These are phyloP conservation scores for Westerdykella sp. DNA, from an alignment of 2,329 filamentous ascomycete genomes.

Conservation along the genomic window DNA sequence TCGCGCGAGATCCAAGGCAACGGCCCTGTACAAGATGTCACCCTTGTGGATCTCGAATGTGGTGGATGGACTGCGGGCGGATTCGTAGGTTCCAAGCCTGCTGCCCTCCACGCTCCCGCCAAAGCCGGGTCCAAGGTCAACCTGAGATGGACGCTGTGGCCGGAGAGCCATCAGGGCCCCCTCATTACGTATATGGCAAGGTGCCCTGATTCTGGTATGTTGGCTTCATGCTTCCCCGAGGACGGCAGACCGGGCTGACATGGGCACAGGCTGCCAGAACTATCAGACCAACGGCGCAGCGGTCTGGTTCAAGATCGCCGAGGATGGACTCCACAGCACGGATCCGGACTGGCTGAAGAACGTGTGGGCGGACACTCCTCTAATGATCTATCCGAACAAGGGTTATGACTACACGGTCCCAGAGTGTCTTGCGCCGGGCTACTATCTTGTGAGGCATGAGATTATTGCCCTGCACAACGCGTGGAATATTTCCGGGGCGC, in stretches of 20 bases:
- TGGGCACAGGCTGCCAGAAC: background rate
- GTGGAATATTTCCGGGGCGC: slow-evolving; percentile 47
- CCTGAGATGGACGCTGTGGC: slow-evolving; percentile 51
- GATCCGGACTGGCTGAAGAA: slow-evolving; percentile 25
- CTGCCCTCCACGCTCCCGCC: slow-evolving; percentile 47
- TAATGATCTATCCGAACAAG: slow-evolving; percentile 42
- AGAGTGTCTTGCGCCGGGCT: slow-evolving; percentile 46
- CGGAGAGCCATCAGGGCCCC: slow-evolving; percentile 48
- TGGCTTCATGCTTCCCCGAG: background rate
- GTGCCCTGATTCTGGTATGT: slow-evolving; percentile 45
- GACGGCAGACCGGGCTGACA: background rate
- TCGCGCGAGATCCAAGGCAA: slow-evolving; percentile 51
- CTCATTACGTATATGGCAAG: slow-evolving; percentile 56
- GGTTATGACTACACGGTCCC: slow-evolving; percentile 51
- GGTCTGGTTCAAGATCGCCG: slow-evolving; percentile 54
- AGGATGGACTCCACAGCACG: slow-evolving; percentile 47
- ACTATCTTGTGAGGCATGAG: slow-evolving; percentile 56
- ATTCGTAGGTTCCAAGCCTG: slow-evolving; percentile 43
- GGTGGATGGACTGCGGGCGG: slow-evolving; percentile 48
- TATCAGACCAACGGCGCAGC: slow-evolving; percentile 18
- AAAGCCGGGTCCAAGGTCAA: slow-evolving; percentile 50
- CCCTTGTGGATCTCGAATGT: slow-evolving; percentile 52
- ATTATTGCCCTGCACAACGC: slow-evolving; percentile 50
- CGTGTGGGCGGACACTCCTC: slow-evolving; percentile 43
- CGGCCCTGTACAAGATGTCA: slow-evolving; percentile 52